Evolutionary conservation across 2,329 filamentous ascomycete species (phyloP).

Genomic region (Septoria linicola): DNA sequence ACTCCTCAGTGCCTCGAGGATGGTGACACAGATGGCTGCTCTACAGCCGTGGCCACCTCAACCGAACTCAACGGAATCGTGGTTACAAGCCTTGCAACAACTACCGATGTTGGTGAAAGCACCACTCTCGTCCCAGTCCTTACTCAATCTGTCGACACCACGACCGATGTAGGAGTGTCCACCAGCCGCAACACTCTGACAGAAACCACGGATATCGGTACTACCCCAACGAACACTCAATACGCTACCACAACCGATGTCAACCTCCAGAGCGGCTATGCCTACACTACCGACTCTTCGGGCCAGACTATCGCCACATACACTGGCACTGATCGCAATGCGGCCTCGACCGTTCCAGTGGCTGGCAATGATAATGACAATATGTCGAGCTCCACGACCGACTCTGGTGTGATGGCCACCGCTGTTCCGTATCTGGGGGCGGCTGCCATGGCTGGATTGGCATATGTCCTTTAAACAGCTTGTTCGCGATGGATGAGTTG

Average conservation of each 20-base stretch:
- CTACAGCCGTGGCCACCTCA: slow-evolving; percentile 3
- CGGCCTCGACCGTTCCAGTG: background rate
- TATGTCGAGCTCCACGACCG: background rate
- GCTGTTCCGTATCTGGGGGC: slow-evolving; percentile 13
- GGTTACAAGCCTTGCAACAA: slow-evolving; percentile 10
- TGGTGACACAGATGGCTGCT: slow-evolving; percentile 15
- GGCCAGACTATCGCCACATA: slow-evolving; percentile 14
- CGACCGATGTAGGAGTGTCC: slow-evolving; percentile 10
- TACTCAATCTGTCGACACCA: slow-evolving; percentile 12
- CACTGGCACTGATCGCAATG: slow-evolving; percentile 3
- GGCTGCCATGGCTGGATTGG: slow-evolving; percentile 15
- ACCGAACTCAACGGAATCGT: slow-evolving; percentile 15
- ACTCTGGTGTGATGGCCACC: slow-evolving; percentile 10
- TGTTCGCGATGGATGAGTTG: no score
- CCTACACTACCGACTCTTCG: slow-evolving; percentile 15
- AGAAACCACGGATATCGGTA: slow-evolving; percentile 16
- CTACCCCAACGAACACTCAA: slow-evolving; percentile 18
- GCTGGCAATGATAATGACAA: background rate
- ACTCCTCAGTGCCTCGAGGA: background rate
- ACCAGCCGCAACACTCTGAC: slow-evolving; percentile 9
- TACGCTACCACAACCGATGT: slow-evolving; percentile 18
- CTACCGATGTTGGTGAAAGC: slow-evolving; percentile 11
- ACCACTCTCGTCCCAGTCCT: slow-evolving; percentile 18
- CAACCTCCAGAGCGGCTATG: slow-evolving; percentile 18
- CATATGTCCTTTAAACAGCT: slow-evolving; percentile 4